Base-by-base conservation (phyloP, 768 basidiomycete genomes). In the Kwoniella botswanensis region DNA sequence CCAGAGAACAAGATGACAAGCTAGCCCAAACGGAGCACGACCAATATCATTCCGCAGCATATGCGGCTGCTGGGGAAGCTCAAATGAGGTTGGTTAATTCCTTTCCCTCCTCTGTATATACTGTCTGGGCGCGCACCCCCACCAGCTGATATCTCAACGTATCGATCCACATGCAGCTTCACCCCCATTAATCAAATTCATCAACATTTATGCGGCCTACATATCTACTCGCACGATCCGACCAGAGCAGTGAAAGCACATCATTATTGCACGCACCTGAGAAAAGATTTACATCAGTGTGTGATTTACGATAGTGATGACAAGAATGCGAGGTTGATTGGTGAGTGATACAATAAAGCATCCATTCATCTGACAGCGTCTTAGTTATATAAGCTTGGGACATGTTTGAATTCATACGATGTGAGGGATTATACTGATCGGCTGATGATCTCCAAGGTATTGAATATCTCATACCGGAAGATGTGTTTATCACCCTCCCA, bases 401-500 rank as follows among this genome's bases (percentile, higher is more conserved):
- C 35, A 35, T 35, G 1, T 35, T 29, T 1, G 35, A 7, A 1
- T 7, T 35, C 35, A 35, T 59, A 17, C 6, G 29, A 13, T 29
- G 0, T 42, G 57, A 56, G 18, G 2, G 22, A 1, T 56, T 9
- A 5, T 12, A 24, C 29, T n/a, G 42, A 50, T 11, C 1, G 2
- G 46, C 0, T 50, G 46, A 2, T 6, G 46, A 22, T 12, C 7
- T 9, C 0, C 1, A 6, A 77, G 76, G 87, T 22, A 86, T 88
- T 54, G 88, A 88, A 75, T 88, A 88, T 71, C 84, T 88, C 65
- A 81, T 88, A 15, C 83, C 84, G 9, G 86, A 87, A 59, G 82
- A 86, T 68, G 81, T 84, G 17, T 88, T 88, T 76, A 70, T 78
- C 55, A 73, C 76, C 1, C 84, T 89, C 1, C 83, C 86, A 3